Percentiles rank a stretch among this genome's conserved stretches.
These are phyloP conservation scores for Talaromyces sp. DNA, from an alignment of 2,329 filamentous ascomycete species.

Conservation along the genomic window DNA sequence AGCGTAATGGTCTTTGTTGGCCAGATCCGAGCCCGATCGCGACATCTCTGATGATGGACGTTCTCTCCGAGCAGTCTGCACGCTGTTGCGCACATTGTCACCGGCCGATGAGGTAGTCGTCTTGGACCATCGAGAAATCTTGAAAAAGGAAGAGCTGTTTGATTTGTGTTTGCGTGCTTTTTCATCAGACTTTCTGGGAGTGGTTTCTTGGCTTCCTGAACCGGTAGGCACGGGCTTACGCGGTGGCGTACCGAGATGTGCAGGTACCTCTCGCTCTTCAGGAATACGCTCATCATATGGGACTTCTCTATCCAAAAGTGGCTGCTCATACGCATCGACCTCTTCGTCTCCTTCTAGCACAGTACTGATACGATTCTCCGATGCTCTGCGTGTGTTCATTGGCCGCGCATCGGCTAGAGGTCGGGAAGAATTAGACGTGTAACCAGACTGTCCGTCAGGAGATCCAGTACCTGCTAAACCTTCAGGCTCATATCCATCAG, in stretches of 20 bases:
- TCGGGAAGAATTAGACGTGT: conserved; percentile 59
- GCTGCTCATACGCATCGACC: conserved; percentile 49
- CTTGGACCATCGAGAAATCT: conserved; percentile 96
- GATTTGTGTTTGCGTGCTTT: conserved; percentile 88
- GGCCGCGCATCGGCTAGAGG: conserved; percentile 33
- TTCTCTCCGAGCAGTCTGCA: conserved; percentile 53
- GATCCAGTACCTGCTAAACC: conserved; percentile 73
- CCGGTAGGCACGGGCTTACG: conserved; percentile 40
- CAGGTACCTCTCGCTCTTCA: conserved; percentile 39
- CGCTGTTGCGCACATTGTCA: conserved; percentile 68
- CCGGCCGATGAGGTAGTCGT: conserved; percentile 87
- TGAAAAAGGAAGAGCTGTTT: conserved; percentile 75
- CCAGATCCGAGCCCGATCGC: conserved; percentile 72
- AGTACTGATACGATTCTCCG: conserved; percentile 82
- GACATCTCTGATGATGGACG: conserved; percentile 64
- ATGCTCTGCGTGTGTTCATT: conserved; percentile 52
- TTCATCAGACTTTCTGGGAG: conserved; percentile 60
- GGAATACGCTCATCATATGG: conserved; percentile 57
- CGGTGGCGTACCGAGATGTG: conserved; percentile 45
- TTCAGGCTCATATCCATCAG: conserved; percentile 80
- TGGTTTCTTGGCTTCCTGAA: conserved; percentile 71
- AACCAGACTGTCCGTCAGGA: conserved; percentile 70
- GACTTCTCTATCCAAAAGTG: conserved; percentile 53
- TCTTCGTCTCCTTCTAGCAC: conserved; percentile 82
- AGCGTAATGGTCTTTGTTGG: conserved; percentile 58